Evolutionary conservation across 441 rosid species (phyloP), one percentile per base, ranked within the genome.

Genomic region (Oxalis stricta): DNA sequence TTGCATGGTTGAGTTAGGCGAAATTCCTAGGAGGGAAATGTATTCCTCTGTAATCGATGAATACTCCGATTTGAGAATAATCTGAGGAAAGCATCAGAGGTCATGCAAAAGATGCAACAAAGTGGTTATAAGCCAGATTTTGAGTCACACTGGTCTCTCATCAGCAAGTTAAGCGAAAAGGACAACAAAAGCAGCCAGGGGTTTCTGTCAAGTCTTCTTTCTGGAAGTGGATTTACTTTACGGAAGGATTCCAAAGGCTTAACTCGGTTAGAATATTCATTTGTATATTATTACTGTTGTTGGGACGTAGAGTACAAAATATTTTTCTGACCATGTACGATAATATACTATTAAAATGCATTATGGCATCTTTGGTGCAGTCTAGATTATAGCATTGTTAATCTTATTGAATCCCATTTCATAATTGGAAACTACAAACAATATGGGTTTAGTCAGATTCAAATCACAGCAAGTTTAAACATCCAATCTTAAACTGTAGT

Each of bases 131-230:
- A 64, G 46, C 76, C 76, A 13, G 93, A 84, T 59, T 84, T 81
- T 24, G 71, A 84, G 23, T 60, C 76, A 2, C 91, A 82, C 3
- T 88, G 91, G 93, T 82, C 89, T 52, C 62, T 84, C 36, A 82
- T 81, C 12, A 73, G 82, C 68, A 79, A 71, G 26, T 55, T 88
- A 51, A 78, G 61, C 52, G 67, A 15, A 28, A 53, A 55, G 50
- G 66, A 50, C 14, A 55, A 39, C 26, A 47, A 51, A 16, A 39
- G 38, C 46, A 52, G 65, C 53, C 55, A 52, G 23, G 89, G 91
- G 45, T 84, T 88, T 62, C 63, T 79, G 22, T 75, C 85, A 11
- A 72, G 71, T 69, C 80, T 88, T 55, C 91, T 84, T 32, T 70
- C 72, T 42, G 79, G 81, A 39, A 76, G 78, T 57, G 84, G 81